Evolutionary conservation across 495 filamentous ascomycete genomes (phyloP).

Genomic region (Aspergillus mulundensis): DNA sequence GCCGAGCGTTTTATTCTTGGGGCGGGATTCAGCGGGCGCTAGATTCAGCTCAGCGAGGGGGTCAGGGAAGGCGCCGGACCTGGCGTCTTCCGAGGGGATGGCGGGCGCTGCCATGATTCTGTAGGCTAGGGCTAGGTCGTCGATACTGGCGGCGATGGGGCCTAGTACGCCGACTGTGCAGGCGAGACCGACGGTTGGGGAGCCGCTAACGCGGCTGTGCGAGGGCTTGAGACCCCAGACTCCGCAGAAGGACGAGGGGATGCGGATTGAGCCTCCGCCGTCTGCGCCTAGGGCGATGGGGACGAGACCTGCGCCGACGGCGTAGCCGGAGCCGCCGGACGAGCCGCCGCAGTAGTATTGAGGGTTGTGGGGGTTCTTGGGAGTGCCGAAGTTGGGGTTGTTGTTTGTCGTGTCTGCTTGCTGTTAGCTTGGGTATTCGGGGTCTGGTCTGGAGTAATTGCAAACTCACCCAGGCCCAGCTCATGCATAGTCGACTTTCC

Average conservation of each 20-base stretch:
- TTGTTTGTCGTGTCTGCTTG: constrained; percentile 71
- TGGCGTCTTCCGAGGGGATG: constrained; percentile 44
- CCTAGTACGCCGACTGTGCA: constrained; percentile 65
- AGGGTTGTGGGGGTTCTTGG: constrained; percentile 75
- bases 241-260: constrained; percentile 80
- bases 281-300: constrained; percentile 83
- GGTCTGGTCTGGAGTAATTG: not conserved
- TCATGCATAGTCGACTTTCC: constrained; percentile 94
- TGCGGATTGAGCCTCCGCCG: constrained; percentile 79
- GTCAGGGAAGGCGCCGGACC: constrained; percentile 46
- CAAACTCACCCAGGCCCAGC: constrained; percentile 60
- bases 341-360: constrained; percentile 86
- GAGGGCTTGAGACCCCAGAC: constrained; percentile 84
- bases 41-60: constrained; percentile 28
- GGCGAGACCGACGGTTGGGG: constrained; percentile 57
- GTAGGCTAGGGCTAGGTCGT: constrained; percentile 81
- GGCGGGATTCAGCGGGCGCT: constrained; percentile 4
- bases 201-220: constrained; percentile 66
- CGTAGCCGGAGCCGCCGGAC: constrained; percentile 79
- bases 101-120: constrained; percentile 70
- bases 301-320: constrained; percentile 68
- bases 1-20: constrained; percentile 55
- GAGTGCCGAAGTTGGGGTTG: constrained; percentile 76
- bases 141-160: constrained; percentile 71
- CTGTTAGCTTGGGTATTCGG: not conserved